Conservation (phyloP, 257 asterid genomes). For the Nicotiana obtusifolia region DNA sequence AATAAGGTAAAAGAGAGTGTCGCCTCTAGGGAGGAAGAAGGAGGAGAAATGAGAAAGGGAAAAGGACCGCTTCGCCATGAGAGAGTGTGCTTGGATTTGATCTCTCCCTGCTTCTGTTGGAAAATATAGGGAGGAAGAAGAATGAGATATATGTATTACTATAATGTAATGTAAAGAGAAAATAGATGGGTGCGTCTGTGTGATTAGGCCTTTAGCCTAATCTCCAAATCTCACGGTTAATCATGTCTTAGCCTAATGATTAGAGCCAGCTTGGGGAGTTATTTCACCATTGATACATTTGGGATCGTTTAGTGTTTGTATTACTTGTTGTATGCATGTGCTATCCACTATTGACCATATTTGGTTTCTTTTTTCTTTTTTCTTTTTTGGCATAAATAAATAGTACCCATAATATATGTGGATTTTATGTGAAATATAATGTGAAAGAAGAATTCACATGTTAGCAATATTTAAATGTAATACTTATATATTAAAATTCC, state of each 20-base stretch:
- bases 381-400: not conserved
- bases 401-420: not conserved
- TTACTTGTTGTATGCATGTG: no score
- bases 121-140: not conserved
- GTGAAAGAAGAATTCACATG: no score
- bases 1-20: conserved; percentile 37
- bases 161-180: not conserved
- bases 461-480: no score
- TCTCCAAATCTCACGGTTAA: not conserved
- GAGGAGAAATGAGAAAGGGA: conserved; percentile 42
- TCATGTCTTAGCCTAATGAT: not conserved
- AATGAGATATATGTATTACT: not conserved
- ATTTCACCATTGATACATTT: no score
- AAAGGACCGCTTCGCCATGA: conserved; percentile 45
- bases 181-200: not conserved
- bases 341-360: no score
- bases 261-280: no score
- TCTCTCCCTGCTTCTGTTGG: not conserved
- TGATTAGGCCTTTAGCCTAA: no score
- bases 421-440: not conserved
- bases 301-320: no score
- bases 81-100: not conserved
- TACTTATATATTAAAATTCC: not conserved
- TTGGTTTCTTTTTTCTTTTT: no score
- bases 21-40: conserved; percentile 52